A percentile compares a stretch with the other conserved stretches of the same genome.
phyloP scores from a whole-genome alignment of 1,284 basidiomycete species.

The Mycosarcoma maydis region DNA sequence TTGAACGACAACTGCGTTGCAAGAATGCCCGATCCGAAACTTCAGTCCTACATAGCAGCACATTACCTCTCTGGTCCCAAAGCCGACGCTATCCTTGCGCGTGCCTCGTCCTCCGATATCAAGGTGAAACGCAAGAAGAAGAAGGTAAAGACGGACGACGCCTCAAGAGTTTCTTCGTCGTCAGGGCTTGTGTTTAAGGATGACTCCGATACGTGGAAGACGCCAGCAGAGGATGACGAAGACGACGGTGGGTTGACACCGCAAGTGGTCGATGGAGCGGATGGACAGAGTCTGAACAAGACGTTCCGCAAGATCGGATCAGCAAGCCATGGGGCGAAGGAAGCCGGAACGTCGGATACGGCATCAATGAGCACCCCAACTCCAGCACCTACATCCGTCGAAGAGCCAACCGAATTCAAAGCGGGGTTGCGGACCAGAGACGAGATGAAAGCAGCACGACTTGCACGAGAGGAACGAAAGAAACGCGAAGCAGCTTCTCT shows the following conservation, averaged over 20 bases:
- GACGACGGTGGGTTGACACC: constrained; percentile 43
- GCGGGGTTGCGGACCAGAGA: constrained; percentile 48
- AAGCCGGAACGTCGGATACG: neutral
- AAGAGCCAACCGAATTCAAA: constrained; percentile 17
- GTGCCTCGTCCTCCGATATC: constrained; percentile 69
- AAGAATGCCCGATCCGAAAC: constrained; percentile 62
- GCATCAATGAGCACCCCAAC: neutral
- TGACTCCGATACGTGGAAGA: constrained; percentile 51
- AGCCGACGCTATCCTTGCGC: constrained; percentile 90
- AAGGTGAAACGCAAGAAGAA: constrained; percentile 76
- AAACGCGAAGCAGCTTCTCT: constrained; percentile 2
- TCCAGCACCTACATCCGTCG: neutral
- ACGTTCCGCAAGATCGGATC: constrained; percentile 34
- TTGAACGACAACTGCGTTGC: neutral
- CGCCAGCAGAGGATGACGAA: constrained; percentile 13
- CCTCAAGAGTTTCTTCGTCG: neutral
- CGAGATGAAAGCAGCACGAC: constrained; percentile 49
- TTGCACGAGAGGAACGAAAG: constrained; percentile 30
- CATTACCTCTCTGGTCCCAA: constrained; percentile 95
- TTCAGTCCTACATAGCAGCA: constrained; percentile 71
- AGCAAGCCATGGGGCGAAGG: neutral
- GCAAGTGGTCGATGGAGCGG: constrained; percentile 22
- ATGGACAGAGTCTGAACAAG: constrained; percentile 1
- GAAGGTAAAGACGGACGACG: constrained; percentile 70
- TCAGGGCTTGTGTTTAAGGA: constrained; percentile 53